These are phyloP conservation scores for Mycena haematopus DNA, from an alignment of 768 basidiomycete species.

Conservation along the genomic window DNA sequence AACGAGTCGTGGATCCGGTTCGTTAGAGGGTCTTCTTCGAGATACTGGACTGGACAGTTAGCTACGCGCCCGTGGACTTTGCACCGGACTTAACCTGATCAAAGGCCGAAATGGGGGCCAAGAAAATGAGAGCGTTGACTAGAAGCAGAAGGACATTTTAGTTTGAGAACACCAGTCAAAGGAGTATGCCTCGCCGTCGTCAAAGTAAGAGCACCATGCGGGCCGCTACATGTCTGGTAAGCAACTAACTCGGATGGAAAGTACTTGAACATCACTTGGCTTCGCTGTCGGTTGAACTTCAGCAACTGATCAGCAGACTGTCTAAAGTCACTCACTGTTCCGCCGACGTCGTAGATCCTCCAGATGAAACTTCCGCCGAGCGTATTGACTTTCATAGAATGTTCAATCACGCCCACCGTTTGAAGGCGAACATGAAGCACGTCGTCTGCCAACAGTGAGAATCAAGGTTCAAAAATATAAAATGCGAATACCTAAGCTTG, in stretches of 20 bases:
- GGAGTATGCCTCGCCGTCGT: constrained; percentile 62
- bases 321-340: constrained; percentile 60
- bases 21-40: constrained; percentile 80
- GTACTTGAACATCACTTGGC: constrained; percentile 51
- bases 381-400: constrained; percentile 71
- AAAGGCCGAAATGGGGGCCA: constrained; percentile 87
- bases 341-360: constrained; percentile 86
- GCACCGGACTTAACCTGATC: constrained; percentile 62
- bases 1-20: constrained; percentile 86
- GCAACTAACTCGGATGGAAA: constrained; percentile 18
- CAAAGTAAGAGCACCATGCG: constrained; percentile 86
- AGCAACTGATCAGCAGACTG: constrained; percentile 8
- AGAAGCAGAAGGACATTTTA: constrained; percentile 17
- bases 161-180: neutral
- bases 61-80: constrained; percentile 25
- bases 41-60: constrained; percentile 54
- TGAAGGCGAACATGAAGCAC: constrained; percentile 81
- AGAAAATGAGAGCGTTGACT: constrained; percentile 87
- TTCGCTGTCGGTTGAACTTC: constrained; percentile 49
- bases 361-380: constrained; percentile 71
- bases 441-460: constrained; percentile 56
- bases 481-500: constrained; percentile 60
- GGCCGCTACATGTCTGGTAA: constrained; percentile 56
- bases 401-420: constrained; percentile 81
- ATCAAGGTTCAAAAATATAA: constrained; percentile 5